phyloP scores from a whole-genome alignment of 208 protist genomes.

The Leishmania aethiopica region DNA sequence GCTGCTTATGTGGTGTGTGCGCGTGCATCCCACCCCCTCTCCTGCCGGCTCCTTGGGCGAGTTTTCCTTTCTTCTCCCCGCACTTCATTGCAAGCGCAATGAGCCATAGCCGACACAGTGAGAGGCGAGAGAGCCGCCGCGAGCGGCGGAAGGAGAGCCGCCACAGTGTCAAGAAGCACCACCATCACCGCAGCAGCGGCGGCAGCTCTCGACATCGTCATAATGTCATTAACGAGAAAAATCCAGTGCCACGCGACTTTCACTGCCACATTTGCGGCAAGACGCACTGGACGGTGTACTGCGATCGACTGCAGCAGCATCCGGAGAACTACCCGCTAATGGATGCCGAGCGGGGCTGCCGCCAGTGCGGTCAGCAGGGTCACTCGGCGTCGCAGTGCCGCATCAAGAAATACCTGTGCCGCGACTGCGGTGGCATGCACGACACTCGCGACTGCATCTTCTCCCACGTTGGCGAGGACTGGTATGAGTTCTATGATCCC shows the following conservation, averaged over 20 bases:
- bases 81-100: neutral
- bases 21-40: neutral
- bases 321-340: slow-evolving; percentile 69
- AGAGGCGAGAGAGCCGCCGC: slow-evolving; percentile 16
- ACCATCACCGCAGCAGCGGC: slow-evolving; percentile 18
- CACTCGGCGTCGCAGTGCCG: slow-evolving; percentile 69
- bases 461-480: slow-evolving; percentile 76
- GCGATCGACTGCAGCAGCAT: slow-evolving; percentile 44
- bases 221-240: slow-evolving; percentile 7
- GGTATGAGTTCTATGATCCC: slow-evolving; percentile 86
- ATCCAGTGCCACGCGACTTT: slow-evolving; percentile 45
- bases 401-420: slow-evolving; percentile 63
- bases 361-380: slow-evolving; percentile 73
- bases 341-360: slow-evolving; percentile 64
- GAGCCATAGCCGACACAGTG: slow-evolving; percentile 15
- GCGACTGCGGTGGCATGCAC: slow-evolving; percentile 86
- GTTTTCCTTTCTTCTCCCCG: neutral
- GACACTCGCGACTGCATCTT: slow-evolving; percentile 80
- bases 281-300: slow-evolving; percentile 85
- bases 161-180: slow-evolving; percentile 11
- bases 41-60: neutral
- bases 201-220: neutral
- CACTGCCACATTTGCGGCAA: slow-evolving; percentile 83
- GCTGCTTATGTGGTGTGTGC: slow-evolving; percentile 17
- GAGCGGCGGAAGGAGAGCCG: slow-evolving; percentile 21